Percentiles rank a stretch among this genome's conserved stretches.
Conservation (phyloP, 108 stramenopile genomes). For the Bacterosira constricta region DNA sequence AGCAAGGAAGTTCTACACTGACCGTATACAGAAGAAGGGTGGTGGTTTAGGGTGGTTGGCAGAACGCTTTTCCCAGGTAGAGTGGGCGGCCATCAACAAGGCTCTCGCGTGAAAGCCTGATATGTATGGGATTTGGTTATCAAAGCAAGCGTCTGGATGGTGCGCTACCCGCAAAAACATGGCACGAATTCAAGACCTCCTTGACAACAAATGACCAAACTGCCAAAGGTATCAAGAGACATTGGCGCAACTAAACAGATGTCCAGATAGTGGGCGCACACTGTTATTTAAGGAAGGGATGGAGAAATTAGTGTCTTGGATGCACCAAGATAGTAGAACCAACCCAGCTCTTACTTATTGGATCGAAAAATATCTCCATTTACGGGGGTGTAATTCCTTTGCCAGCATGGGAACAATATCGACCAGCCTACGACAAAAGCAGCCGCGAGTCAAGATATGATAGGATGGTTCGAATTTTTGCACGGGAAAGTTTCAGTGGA, state of each 20-base stretch:
- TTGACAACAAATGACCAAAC: neutral
- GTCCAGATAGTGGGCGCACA: neutral
- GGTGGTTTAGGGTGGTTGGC: neutral
- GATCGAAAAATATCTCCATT: neutral
- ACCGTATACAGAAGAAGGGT: no score
- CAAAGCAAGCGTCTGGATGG: neutral
- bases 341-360: neutral
- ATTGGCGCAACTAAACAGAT: neutral
- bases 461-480: neutral
- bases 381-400: neutral
- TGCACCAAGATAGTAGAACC: neutral
- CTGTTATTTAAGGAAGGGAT: neutral
- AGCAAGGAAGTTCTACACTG: no score
- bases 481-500: neutral
- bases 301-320: neutral
- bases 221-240: neutral
- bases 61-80: neutral
- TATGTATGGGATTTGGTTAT: neutral
- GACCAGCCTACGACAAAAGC: neutral
- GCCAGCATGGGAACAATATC: neutral
- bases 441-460: neutral
- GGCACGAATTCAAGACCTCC: neutral
- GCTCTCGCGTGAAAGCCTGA: neutral
- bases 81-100: neutral
- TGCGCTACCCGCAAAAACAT: neutral